Evolutionary conservation across 164 flowering plant genomes (phyloP).

Genomic region (Cinnamomum micranthum): DNA sequence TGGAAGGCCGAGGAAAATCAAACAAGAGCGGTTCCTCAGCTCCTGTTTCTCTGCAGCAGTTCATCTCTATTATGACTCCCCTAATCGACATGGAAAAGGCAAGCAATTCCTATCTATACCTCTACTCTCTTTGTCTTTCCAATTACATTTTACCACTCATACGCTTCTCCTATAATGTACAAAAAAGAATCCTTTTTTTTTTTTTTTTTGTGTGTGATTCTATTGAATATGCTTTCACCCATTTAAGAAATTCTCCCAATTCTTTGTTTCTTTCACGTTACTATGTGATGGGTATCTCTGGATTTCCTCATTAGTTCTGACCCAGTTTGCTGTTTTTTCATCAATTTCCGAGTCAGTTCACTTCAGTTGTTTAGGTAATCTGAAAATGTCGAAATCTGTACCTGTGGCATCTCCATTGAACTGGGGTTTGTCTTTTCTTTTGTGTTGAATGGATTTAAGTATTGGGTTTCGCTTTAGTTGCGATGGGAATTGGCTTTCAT

Average conservation of each 20-base stretch:
- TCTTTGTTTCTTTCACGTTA: neutral
- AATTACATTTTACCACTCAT: neutral
- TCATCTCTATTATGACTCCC: slow-evolving; percentile 70
- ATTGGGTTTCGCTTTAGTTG: neutral
- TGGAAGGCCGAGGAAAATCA: slow-evolving; percentile 41
- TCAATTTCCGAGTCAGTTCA: no score
- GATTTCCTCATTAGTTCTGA: neutral
- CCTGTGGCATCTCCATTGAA: neutral
- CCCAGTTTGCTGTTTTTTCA: no score
- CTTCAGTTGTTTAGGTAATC: no score
- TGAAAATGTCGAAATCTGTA: no score
- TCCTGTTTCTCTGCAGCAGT: slow-evolving; percentile 61
- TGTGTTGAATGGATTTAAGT: neutral
- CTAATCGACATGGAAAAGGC: slow-evolving; percentile 89
- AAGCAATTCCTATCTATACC: slow-evolving; percentile 11
- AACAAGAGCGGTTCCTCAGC: slow-evolving; percentile 31
- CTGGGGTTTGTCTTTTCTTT: neutral
- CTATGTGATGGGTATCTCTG: neutral
- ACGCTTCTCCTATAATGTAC: neutral
- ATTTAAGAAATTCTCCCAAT: neutral
- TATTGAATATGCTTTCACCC: neutral
- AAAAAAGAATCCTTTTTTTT: neutral
- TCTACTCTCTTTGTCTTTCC: neutral
- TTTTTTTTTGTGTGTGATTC: neutral
- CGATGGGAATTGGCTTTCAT: no score